Conservation (phyloP, 1,139 yeast genomes). For the Yamadazyma songkhlaensis region DNA sequence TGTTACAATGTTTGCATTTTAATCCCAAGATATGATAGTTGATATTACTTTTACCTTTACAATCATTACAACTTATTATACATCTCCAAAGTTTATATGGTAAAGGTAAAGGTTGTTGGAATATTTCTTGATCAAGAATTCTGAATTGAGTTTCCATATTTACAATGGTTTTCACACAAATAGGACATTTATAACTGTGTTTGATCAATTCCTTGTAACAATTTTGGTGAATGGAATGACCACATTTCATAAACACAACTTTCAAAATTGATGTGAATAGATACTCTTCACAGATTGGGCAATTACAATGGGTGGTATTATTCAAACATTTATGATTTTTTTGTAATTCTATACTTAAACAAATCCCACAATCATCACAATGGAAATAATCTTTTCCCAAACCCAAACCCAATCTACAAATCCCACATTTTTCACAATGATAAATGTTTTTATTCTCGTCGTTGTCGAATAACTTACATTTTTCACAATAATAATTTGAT, state of each 20-base stretch:
- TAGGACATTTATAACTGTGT: conserved; percentile 86
- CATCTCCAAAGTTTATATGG: conserved; percentile 79
- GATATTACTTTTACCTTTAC: conserved; percentile 77
- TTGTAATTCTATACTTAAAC: conserved; percentile 76
- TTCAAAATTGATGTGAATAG: conserved; percentile 83
- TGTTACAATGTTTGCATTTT: conserved; percentile 80
- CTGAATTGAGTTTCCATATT: conserved; percentile 90
- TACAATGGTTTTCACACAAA: conserved; percentile 78
- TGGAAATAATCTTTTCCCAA: conserved; percentile 87
- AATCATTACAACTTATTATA: conserved; percentile 81
- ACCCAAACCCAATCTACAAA: conserved; percentile 87
- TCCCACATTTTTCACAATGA: conserved; percentile 91
- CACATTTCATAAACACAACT: conserved; percentile 91
- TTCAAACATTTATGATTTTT: conserved; percentile 81
- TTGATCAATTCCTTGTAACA: conserved; percentile 80
- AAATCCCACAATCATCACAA: conserved; percentile 86
- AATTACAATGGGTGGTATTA: conserved; percentile 84
- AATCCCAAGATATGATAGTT: conserved; percentile 82
- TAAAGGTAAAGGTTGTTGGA: conserved; percentile 71
- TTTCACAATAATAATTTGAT: conserved; percentile 74
- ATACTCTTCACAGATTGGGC: conserved; percentile 91
- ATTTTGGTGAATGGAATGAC: conserved; percentile 86
- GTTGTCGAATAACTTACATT: conserved; percentile 81
- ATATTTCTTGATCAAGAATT: conserved; percentile 79
- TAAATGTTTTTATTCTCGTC: conserved; percentile 79